Base-by-base conservation (phyloP, 1,139 yeast species). In the Eremothecium cymbalariae region DNA sequence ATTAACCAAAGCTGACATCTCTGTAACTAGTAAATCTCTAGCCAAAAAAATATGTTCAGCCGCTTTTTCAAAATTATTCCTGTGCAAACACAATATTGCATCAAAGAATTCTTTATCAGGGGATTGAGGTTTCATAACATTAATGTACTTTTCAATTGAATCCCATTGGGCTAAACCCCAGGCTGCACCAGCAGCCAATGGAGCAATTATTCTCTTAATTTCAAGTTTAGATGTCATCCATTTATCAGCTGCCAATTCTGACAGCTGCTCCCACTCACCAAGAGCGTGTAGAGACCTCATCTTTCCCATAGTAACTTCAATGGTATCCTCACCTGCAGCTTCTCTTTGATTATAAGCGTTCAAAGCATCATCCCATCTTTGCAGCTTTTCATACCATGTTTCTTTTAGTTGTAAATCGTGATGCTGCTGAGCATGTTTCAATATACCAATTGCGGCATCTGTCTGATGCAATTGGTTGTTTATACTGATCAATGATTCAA, bases 81-180 rank as follows among this genome's bases (percentile, higher is more conserved):
- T 68, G 54, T 93, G 98, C 37, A 90, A 66, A 43, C 80, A 75
- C 40, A 90, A 63, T 47, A 93, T 82, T 1, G 98, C 95, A 52
- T 84, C 81, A 67, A 88, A 90, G 57, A 90, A 93, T 1, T 95
- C 93, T 40, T 86, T 76, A 52, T 93, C 97, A 0, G 97, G 95
- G 3, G 95, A 83, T 45, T 85, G 95, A 1, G 75, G 65, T 46
- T 85, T 85, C 94, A 93, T 85, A 0, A 83, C 95, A 42, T 75
- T 68, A 38, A 88, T 86, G 51, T 88, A 93, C 7, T 82, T 72
- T 52, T 85, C 96, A 90, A 93, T 88, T 50, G 85, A 70, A 50
- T 86, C 96, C 98, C 98, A 93, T 55, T 85, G 93, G 2, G 90
- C 90, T 32, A 90, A 66, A n/a, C 97, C 97, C 98, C 98, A 90